These are phyloP conservation scores for Vicia sativa DNA, from an alignment of 306 rosid species.

Conservation along the genomic window DNA sequence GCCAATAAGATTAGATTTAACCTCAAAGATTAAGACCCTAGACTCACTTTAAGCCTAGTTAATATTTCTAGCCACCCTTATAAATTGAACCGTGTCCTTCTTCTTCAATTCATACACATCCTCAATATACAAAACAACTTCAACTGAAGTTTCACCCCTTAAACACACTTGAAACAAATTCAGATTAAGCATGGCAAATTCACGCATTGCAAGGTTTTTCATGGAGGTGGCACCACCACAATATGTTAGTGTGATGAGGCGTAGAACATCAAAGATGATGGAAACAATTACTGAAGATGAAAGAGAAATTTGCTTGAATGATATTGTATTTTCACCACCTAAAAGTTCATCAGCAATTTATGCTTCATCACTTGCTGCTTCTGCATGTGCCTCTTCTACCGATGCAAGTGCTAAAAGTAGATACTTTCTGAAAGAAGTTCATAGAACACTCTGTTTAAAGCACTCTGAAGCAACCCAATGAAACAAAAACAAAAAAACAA, in stretches of 20 bases:
- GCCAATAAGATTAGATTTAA: slow-evolving; percentile 38
- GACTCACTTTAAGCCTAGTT: slow-evolving; percentile 41
- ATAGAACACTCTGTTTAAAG: slow-evolving; percentile 45
- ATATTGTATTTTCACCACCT: slow-evolving; percentile 4
- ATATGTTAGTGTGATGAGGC: slow-evolving; percentile 77
- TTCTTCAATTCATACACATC: slow-evolving; percentile 26
- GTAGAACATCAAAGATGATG: slow-evolving; percentile 46
- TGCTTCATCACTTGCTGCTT: slow-evolving; percentile 26
- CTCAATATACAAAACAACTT: slow-evolving; percentile 26
- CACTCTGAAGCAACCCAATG: not conserved
- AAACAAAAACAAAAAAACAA: not conserved
- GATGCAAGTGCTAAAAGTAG: slow-evolving; percentile 36
- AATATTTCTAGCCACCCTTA: too few relatives aligned
- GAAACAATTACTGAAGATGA: too few relatives aligned
- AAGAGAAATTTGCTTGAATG: slow-evolving; percentile 44
- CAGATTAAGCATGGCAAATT: not conserved
- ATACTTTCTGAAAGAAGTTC: slow-evolving; percentile 48
- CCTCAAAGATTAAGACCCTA: slow-evolving; percentile 40
- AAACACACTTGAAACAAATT: not conserved
- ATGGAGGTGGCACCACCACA: slow-evolving; percentile 91
- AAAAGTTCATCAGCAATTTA: not conserved
- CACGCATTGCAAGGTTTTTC: too few relatives aligned
- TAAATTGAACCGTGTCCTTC: not conserved
- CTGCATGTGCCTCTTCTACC: slow-evolving; percentile 31
- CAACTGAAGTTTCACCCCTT: not conserved